A percentile compares a stretch with the other conserved stretches of the same genome.
Conservation (phyloP, 768 basidiomycete genomes). For the Phallus indusiatus region DNA sequence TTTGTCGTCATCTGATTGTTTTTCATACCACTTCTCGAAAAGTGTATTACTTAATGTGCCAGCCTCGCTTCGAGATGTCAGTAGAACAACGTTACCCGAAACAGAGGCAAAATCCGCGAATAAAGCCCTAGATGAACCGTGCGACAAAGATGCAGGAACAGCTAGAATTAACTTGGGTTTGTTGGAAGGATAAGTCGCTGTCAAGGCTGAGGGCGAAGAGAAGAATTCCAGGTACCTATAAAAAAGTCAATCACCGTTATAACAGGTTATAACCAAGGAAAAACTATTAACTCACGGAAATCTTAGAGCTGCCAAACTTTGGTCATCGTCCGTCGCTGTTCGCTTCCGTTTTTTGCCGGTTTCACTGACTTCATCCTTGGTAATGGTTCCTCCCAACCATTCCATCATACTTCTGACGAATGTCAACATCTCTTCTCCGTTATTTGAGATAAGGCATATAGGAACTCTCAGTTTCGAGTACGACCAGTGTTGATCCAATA, state of each 20-base stretch:
- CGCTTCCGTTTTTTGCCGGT: conserved; percentile 50
- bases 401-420: conserved; percentile 97
- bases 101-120: conserved; percentile 81
- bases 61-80: conserved; percentile 72
- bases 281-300: conserved; percentile 59
- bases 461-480: conserved; percentile 78
- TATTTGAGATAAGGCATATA: conserved; percentile 87
- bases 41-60: conserved; percentile 71
- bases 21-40: conserved; percentile 78
- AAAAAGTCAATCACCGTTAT: not conserved
- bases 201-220: conserved; percentile 67
- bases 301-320: conserved; percentile 75
- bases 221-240: conserved; percentile 87
- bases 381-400: conserved; percentile 94
- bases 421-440: conserved; percentile 86
- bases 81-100: conserved; percentile 77
- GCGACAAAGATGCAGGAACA: conserved; percentile 85
- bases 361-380: conserved; percentile 85
- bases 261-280: too few relatives aligned
- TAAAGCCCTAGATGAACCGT: conserved; percentile 80
- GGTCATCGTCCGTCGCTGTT: conserved; percentile 61
- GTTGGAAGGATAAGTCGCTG: conserved; percentile 74
- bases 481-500: conserved; percentile 97
- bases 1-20: conserved; percentile 69
- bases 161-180: conserved; percentile 92